A percentile compares a stretch with the other conserved stretches of the same genome.
Evolutionary conservation across 202 grass and related monocot species (phyloP).

Genomic region (Schoenoplectus tabernaemontani): DNA sequence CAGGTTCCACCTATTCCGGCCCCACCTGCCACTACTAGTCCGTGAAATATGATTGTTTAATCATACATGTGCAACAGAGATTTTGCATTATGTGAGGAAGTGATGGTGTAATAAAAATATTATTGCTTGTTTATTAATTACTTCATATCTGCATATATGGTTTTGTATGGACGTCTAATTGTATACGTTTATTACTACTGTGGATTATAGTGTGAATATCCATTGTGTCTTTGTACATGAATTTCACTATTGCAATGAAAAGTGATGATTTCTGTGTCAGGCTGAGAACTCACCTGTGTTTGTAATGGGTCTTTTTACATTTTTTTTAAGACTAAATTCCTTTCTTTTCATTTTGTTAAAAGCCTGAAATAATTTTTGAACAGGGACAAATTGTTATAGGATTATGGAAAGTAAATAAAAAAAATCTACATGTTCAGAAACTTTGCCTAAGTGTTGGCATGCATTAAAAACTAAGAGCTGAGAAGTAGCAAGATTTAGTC

Average conservation of each 20-base stretch:
- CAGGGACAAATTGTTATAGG: no score
- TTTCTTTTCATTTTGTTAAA: not conserved
- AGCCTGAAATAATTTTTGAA: no score
- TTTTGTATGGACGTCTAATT: not conserved
- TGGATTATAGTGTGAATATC: not conserved
- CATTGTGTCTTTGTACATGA: no score
- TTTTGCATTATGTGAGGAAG: not conserved
- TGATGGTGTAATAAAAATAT: not conserved
- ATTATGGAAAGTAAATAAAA: no score
- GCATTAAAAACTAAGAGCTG: no score
- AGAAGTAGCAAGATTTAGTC: no score
- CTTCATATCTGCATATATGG: not conserved
- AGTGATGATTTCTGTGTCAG: no score
- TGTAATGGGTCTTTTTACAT: not conserved
- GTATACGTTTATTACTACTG: not conserved
- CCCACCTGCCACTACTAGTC: slow-evolving; percentile 39
- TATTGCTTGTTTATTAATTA: not conserved
- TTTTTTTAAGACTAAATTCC: not conserved
- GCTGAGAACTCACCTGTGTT: not conserved
- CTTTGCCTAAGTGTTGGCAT: no score
- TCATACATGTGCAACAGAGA: not conserved
- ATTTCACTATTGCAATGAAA: no score
- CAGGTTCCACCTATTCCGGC: slow-evolving; percentile 47
- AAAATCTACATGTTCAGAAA: no score
- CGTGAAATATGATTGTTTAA: slow-evolving; percentile 37